Base-by-base conservation (phyloP, 202 grass and related monocot species). In the Dendrocalamus latiflorus region DNA sequence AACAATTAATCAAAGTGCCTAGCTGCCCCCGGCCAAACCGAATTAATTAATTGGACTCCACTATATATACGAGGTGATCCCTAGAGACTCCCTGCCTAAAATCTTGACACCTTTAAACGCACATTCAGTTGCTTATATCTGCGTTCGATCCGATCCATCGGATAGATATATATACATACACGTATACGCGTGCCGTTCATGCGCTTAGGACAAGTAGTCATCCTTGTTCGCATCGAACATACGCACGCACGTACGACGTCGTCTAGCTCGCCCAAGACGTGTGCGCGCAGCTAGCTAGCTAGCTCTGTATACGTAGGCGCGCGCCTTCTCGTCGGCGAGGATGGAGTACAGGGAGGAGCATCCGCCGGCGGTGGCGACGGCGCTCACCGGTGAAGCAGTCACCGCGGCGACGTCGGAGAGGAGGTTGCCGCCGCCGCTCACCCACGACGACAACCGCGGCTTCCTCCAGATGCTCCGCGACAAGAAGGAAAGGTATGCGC, bases 401-500 rank as follows among this genome's bases (percentile, higher is more conserved):
- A 3, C 49, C 15, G 0, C 28, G 36, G 18, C 25, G 67, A 8
- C 54, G 64, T 0, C 75, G 60, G 16, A 30, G 2, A 8, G 10
- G n/a, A 37, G 41, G 59, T 50, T 41, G 21, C 14, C 83, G 47
- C 83, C 84, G 70, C 94, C 91, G 59, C 88, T 97, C 55, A 97
- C 91, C 79, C 89, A 92, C 62, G 85, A 84, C 69, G 94, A 97
- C 48, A 94, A 97, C 86, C 87, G 86, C 44, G 76, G 59, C 20
- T 94, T 97, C 85, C 94, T 97, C 68, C 88, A 42, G 43, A 90
- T 91, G 67, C 89, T 97, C 20, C 84, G 85, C 5, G 89, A 97
- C 16, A 93, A 79, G 76, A 94, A 92, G 65, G 53, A 89, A 75
- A 91, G 89, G n/a, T n/a, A n/a, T n/a, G n/a, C n/a, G n/a, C n/a